Conservation (phyloP, 805 yeast species). For the Blastobotrys chiropterorum region DNA sequence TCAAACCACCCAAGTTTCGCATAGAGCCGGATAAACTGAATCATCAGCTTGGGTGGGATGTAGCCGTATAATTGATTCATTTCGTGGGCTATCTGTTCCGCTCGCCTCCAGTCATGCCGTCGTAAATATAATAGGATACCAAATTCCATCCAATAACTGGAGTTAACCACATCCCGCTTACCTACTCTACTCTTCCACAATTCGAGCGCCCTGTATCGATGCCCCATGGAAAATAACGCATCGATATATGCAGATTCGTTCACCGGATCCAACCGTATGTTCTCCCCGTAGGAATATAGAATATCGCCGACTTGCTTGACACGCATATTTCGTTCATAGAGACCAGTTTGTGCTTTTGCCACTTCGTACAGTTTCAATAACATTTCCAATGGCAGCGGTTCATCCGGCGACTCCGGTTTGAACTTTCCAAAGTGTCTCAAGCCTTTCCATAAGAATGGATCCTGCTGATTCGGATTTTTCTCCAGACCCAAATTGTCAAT, state of each 20-base stretch:
- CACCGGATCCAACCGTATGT: slow-evolving; percentile 19
- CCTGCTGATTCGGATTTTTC: neutral
- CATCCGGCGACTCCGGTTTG: slow-evolving; percentile 3
- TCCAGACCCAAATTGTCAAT: neutral
- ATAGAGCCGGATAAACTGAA: slow-evolving; percentile 16
- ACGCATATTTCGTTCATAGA: slow-evolving; percentile 7
- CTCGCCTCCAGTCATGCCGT: slow-evolving; percentile 9
- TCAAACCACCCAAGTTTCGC: slow-evolving; percentile 7
- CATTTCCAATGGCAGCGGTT: slow-evolving; percentile 16
- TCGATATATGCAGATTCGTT: slow-evolving; percentile 22
- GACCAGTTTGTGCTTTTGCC: slow-evolving; percentile 16
- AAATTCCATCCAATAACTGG: slow-evolving; percentile 20
- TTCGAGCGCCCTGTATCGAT: slow-evolving; percentile 14
- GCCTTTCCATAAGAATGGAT: slow-evolving; percentile 1
- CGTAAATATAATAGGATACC: slow-evolving; percentile 16
- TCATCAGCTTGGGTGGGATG: slow-evolving; percentile 17
- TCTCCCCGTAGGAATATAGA: slow-evolving; percentile 14
- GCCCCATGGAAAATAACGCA: slow-evolving; percentile 13
- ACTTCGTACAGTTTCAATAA: slow-evolving; percentile 17
- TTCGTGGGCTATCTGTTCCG: slow-evolving; percentile 18
- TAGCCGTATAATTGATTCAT: slow-evolving; percentile 13
- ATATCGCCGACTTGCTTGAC: slow-evolving; percentile 20
- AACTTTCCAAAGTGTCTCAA: neutral
- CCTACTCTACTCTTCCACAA: slow-evolving; percentile 17
- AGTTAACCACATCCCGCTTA: slow-evolving; percentile 15